Base-by-base conservation (phyloP, 2,329 filamentous ascomycete species). In the Fusarium sp. region DNA sequence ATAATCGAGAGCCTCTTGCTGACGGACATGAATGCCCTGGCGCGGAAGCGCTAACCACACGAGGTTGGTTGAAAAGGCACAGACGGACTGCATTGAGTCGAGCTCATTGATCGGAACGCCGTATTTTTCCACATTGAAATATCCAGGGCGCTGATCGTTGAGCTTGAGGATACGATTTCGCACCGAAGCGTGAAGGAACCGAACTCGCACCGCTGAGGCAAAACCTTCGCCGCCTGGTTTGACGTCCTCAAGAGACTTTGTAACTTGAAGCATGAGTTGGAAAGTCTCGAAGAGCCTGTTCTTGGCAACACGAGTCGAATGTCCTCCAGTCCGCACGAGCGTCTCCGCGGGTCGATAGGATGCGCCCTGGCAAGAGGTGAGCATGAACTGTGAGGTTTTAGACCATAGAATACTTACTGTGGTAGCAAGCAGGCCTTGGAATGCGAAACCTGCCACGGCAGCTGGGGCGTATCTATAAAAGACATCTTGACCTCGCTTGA, bases 381-480 rank as follows among this genome's bases (percentile, higher is more conserved):
- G 18, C 18, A 23, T 23, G 18, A 23, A 4, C 18, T 23, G 18
- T 23, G 18, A 23, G 18, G 18, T 23, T 23, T 23, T 23, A 23
- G 18, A 4, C 18, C 18, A 23, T 23, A 23, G 18, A 23, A 23
- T 23, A 23, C 18, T 23, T 23, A 23, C 18, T 47, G 78, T 78
- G 48, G 80, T 79, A 1, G 79, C 81, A 2, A 82, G 58, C 15
- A 82, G 79, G 6, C 79, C 80, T 43, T 81, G 79, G 9, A 82
- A 73, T 1, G 78, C 77, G 36, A 82, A 78, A 1, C 81, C 89
- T 18, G 88, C 89, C 47, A 91, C 74, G 43, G 86, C 87, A 1
- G 89, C 87, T 0, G 86, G 84, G 2, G 88, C 89, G 73, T 92
- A 92, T 7, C 90, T 85, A 73, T 91, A 92, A 88, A 92, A 80